Conservation (phyloP, 805 yeast species). For the Yarrowia porcina region DNA sequence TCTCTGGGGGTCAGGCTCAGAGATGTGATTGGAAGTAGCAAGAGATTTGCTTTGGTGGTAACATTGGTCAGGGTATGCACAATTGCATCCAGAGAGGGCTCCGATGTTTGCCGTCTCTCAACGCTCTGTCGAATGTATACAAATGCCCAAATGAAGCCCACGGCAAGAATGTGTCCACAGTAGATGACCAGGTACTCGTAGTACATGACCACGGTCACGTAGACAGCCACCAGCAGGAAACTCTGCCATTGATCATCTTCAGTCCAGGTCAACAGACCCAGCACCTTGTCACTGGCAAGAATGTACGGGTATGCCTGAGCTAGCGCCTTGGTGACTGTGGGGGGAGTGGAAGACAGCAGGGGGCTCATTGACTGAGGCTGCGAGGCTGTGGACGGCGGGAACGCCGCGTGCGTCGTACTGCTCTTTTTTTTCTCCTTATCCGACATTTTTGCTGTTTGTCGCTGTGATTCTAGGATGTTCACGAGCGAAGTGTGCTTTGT, state of each 20-base stretch:
- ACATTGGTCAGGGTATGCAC: constrained; percentile 72
- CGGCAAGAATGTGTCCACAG: constrained; percentile 75
- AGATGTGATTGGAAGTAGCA: constrained; percentile 75
- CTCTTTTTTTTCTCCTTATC: constrained; percentile 15
- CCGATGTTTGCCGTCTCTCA: constrained; percentile 49
- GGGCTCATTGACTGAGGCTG: constrained; percentile 64
- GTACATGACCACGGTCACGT: constrained; percentile 62
- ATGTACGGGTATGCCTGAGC: constrained; percentile 83
- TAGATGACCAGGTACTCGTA: constrained; percentile 75
- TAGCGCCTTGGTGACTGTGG: constrained; percentile 79
- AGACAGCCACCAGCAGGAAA: constrained; percentile 54
- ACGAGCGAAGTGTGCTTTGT: neutral
- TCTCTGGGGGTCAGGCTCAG: constrained; percentile 71
- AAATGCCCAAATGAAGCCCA: constrained; percentile 36
- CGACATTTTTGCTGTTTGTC: neutral
- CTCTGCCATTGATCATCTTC: constrained; percentile 77
- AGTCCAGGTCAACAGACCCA: constrained; percentile 87
- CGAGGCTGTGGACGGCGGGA: constrained; percentile 39
- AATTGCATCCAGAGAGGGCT: constrained; percentile 85
- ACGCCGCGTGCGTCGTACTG: constrained; percentile 39
- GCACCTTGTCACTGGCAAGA: constrained; percentile 61
- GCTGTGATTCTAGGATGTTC: neutral
- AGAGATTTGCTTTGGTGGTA: constrained; percentile 69
- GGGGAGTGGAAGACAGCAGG: constrained; percentile 82
- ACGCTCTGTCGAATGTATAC: constrained; percentile 33